Conservation (phyloP, 1,284 basidiomycete genomes). For the Marasmius sp. region DNA sequence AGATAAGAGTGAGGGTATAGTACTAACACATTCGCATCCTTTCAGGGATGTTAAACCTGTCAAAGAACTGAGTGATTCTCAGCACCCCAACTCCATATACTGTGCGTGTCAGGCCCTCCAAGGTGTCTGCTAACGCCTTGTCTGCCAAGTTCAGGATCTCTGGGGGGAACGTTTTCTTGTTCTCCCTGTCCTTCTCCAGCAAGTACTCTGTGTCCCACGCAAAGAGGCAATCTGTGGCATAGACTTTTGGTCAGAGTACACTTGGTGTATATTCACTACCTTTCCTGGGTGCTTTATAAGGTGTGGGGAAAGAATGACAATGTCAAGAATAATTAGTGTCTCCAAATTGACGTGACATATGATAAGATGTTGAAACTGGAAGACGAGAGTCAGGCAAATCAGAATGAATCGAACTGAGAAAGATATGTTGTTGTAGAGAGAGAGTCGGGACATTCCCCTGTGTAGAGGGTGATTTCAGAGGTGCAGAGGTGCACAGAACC, state of each 20-base stretch:
- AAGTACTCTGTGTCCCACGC: background rate
- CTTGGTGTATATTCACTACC: background rate
- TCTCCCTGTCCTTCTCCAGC: background rate
- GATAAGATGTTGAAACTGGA: too few species aligned
- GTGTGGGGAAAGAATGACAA: background rate
- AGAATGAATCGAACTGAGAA: too few species aligned
- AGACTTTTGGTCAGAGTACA: background rate
- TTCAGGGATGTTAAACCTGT: background rate
- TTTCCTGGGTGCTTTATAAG: background rate
- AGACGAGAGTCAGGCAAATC: too few species aligned
- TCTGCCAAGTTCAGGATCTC: background rate
- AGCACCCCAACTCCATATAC: background rate
- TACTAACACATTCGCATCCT: background rate
- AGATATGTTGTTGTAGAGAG: too few species aligned
- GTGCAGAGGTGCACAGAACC: too few species aligned
- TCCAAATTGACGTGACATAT: too few species aligned
- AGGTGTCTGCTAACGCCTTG: background rate
- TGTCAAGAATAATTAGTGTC: background rate
- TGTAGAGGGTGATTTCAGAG: too few species aligned
- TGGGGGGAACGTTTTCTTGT: background rate
- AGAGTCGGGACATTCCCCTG: too few species aligned
- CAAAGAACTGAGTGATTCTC: background rate
- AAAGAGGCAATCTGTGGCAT: background rate
- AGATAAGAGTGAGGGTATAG: background rate
- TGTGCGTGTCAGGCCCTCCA: background rate